Conservation (phyloP, 73 alveolate genomes). For the Effrenium voratum region DNA sequence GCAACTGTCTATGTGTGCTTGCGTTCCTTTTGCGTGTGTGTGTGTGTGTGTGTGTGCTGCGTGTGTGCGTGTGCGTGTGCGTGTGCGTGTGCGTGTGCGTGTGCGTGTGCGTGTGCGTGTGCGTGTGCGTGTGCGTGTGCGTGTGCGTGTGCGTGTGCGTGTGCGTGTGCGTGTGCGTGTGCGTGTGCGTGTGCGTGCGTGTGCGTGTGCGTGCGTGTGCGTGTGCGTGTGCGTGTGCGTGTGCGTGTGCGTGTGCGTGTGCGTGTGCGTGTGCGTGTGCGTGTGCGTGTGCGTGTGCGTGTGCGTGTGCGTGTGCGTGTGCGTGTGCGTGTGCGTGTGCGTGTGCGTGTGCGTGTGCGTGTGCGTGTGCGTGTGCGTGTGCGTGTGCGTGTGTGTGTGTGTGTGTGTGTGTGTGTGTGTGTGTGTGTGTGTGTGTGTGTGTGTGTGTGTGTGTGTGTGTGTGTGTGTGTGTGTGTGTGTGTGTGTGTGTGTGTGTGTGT, state of each 20-base stretch:
- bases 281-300: background rate
- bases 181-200: background rate
- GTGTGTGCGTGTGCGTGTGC: too few species aligned
- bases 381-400: background rate
- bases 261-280: background rate
- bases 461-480: too few species aligned
- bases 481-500: too few species aligned
- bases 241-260: background rate
- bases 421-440: background rate
- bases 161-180: constrained; percentile 1
- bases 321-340: background rate
- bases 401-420: background rate
- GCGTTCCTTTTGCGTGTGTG: too few species aligned
- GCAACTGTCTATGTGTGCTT: too few species aligned
- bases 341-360: background rate
- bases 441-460: background rate
- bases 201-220: background rate
- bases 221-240: background rate
- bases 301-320: background rate
- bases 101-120: constrained; percentile 46
- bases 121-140: background rate
- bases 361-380: background rate
- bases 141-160: constrained; percentile 1
- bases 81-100: background rate
- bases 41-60: too few species aligned